phyloP scores from a whole-genome alignment of 1,284 basidiomycete genomes.

The Phlebopus sp. region DNA sequence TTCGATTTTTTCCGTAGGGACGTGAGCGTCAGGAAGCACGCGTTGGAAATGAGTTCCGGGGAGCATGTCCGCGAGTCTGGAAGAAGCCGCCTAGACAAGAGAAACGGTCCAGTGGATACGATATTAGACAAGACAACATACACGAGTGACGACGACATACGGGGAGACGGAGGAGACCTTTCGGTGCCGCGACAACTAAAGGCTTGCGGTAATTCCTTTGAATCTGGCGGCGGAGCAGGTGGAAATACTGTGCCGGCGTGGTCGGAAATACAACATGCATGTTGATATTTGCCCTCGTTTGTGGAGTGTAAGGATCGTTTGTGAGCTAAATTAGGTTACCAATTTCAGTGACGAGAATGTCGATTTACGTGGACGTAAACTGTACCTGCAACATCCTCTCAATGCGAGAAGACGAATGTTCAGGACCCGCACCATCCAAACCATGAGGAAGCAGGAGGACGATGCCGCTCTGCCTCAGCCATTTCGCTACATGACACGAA shows the following conservation, averaged over 20 bases:
- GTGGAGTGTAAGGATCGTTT: constrained; percentile 57
- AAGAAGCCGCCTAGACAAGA: constrained; percentile 70
- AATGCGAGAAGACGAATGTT: constrained; percentile 83
- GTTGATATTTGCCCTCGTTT: constrained; percentile 55
- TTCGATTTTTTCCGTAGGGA: constrained; percentile 38
- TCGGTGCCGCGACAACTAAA: constrained; percentile 79
- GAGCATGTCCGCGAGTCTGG: constrained; percentile 63
- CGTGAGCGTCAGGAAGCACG: constrained; percentile 56
- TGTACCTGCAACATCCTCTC: constrained; percentile 82
- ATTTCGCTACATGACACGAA: constrained; percentile 67
- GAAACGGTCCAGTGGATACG: neutral
- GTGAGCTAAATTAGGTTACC: constrained; percentile 48
- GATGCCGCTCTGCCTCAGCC: constrained; percentile 89
- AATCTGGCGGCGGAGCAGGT: constrained; percentile 81
- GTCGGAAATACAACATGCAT: constrained; percentile 85
- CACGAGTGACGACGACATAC: constrained; percentile 42
- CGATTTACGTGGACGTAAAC: neutral
- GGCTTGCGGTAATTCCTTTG: constrained; percentile 83
- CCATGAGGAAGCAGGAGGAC: constrained; percentile 86
- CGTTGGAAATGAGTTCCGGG: constrained; percentile 66
- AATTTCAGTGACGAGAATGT: neutral
- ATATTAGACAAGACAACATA: too few species aligned
- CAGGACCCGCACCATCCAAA: constrained; percentile 86
- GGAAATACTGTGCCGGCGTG: constrained; percentile 88
- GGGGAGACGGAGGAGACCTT: constrained; percentile 74